Evolutionary conservation across 306 rosid species (phyloP).

Genomic region (Gynostemma pentaphyllum): DNA sequence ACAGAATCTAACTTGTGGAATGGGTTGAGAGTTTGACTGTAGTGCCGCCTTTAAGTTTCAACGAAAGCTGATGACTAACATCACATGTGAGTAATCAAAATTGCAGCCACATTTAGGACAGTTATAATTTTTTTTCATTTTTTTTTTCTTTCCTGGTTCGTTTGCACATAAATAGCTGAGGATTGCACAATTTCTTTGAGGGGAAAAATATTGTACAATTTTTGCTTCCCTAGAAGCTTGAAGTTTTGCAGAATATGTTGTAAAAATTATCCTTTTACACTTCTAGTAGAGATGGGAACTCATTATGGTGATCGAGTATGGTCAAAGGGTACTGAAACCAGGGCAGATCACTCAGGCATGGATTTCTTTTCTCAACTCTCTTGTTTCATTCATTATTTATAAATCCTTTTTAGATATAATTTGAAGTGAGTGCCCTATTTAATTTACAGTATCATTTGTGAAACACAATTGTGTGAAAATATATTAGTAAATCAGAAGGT

Average conservation of each 20-base stretch:
- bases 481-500: too few species aligned
- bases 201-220: slow-evolving; percentile 3
- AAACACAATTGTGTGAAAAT: too few species aligned
- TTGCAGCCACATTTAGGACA: neutral
- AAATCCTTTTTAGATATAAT: too few species aligned
- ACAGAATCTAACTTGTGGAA: slow-evolving; percentile 1
- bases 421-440: neutral
- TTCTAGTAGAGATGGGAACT: neutral
- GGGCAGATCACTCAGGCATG: neutral
- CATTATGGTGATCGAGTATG: neutral
- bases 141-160: neutral
- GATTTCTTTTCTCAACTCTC: neutral
- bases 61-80: slow-evolving; percentile 7
- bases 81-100: slow-evolving; percentile 3
- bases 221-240: slow-evolving; percentile 4
- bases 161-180: slow-evolving; percentile 9
- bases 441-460: neutral
- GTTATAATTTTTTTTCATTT: neutral
- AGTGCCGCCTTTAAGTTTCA: neutral
- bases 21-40: neutral
- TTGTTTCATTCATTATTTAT: too few species aligned
- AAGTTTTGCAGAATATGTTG: slow-evolving; percentile 12
- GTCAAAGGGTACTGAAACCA: neutral
- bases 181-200: neutral
- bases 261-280: neutral